Percentiles rank a stretch among this genome's conserved stretches.
These are phyloP conservation scores for Sporothrix euskadiensis DNA, from an alignment of 2,329 filamentous ascomycete species.

Conservation along the genomic window DNA sequence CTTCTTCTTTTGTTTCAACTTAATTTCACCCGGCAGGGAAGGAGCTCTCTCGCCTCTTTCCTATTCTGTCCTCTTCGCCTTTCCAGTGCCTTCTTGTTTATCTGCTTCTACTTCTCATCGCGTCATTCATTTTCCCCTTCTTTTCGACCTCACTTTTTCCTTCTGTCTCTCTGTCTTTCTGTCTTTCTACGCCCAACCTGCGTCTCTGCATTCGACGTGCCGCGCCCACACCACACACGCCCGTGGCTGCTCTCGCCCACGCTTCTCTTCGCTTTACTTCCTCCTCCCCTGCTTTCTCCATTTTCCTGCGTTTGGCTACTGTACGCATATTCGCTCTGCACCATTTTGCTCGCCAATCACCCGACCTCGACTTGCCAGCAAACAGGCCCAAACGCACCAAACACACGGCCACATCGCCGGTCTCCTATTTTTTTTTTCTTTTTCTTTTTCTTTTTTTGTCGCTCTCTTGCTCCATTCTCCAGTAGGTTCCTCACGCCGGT, in stretches of 20 bases:
- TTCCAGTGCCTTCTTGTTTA: background rate
- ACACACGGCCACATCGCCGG: background rate
- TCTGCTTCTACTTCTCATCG: constrained; percentile 6
- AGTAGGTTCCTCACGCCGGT: background rate
- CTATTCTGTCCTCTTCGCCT: constrained; percentile 19
- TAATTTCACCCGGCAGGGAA: constrained; percentile 8
- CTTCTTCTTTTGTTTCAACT: background rate
- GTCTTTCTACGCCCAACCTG: background rate
- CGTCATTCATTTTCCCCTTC: constrained; percentile 13
- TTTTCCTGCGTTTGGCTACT: constrained; percentile 32
- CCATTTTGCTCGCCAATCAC: constrained; percentile 14
- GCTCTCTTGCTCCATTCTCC: background rate
- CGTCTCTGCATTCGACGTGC: background rate
- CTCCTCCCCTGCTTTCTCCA: constrained; percentile 28
- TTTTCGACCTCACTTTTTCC: constrained; percentile 8
- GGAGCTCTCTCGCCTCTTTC: constrained; percentile 9
- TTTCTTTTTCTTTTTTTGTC: background rate
- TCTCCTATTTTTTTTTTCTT: background rate
- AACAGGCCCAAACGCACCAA: background rate
- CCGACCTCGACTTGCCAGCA: background rate
- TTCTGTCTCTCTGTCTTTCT: background rate
- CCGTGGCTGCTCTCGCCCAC: background rate
- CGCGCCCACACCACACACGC: background rate
- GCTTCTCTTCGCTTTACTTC: background rate
- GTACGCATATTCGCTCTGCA: constrained; percentile 19